Conservation (phyloP, 1,139 yeast genomes). For the Magnusiomyces tetraspermus region DNA sequence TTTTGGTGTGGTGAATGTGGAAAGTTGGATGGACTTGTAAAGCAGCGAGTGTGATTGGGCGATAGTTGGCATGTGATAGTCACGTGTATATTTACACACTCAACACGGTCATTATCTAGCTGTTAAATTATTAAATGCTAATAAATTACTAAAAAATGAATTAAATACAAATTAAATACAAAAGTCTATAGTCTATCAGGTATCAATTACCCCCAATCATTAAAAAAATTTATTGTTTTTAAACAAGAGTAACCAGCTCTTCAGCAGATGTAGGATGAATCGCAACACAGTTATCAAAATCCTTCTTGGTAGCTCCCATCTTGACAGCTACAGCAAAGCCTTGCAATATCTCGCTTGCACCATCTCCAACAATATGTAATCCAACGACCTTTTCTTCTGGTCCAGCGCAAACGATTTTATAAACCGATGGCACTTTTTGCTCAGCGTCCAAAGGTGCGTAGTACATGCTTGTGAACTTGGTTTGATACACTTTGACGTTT, state of each 20-base stretch:
- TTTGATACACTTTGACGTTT: slow-evolving; percentile 68
- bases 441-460: slow-evolving; percentile 63
- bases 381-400: slow-evolving; percentile 90
- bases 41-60: no score
- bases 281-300: slow-evolving; percentile 92
- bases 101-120: no score
- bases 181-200: no score
- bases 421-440: slow-evolving; percentile 77
- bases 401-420: slow-evolving; percentile 73
- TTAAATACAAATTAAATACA: no score
- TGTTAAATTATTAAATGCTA: no score
- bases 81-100: no score
- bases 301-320: slow-evolving; percentile 89
- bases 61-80: no score
- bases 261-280: slow-evolving; percentile 98
- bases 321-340: slow-evolving; percentile 97
- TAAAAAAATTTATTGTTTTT: background rate
- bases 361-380: slow-evolving; percentile 83
- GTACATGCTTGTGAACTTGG: slow-evolving; percentile 86
- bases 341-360: slow-evolving; percentile 85
- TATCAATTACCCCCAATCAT: no score
- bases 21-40: no score
- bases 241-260: slow-evolving; percentile 65
- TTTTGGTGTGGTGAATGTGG: no score
- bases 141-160: no score